These are phyloP conservation scores for Pichia sp. DNA, from an alignment of 1,139 yeast genomes.

Conservation along the genomic window DNA sequence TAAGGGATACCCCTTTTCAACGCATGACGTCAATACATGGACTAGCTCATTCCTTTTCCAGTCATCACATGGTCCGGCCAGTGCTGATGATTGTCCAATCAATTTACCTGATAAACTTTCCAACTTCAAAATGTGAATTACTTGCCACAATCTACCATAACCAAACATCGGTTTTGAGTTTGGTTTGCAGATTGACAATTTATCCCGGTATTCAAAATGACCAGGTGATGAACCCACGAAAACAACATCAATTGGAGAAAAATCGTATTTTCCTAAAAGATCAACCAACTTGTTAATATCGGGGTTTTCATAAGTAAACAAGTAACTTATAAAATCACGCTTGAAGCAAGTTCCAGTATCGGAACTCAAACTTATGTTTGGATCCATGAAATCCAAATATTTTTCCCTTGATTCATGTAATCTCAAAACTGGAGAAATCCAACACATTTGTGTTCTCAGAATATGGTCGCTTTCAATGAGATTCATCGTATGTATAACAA, in stretches of 20 bases:
- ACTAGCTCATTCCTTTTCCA: constrained; percentile 29
- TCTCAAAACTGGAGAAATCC: constrained; percentile 47
- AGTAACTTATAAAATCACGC: constrained; percentile 35
- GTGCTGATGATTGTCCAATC: constrained; percentile 48
- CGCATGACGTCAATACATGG: constrained; percentile 41
- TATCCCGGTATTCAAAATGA: constrained; percentile 10
- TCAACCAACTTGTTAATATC: constrained; percentile 27
- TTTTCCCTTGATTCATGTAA: background rate
- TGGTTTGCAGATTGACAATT: constrained; percentile 3
- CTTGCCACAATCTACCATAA: constrained; percentile 39
- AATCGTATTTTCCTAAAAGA: constrained; percentile 32
- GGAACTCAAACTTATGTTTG: constrained; percentile 3
- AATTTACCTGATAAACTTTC: constrained; percentile 29
- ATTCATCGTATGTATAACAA: constrained; percentile 56
- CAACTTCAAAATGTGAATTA: constrained; percentile 30
- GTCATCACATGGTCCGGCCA: constrained; percentile 44
- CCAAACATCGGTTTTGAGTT: constrained; percentile 32
- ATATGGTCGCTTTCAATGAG: constrained; percentile 45
- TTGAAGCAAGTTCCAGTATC: constrained; percentile 28
- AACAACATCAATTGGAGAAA: constrained; percentile 39
- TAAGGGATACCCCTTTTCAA: constrained; percentile 18
- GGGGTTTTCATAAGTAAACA: constrained; percentile 32
- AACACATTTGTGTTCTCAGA: constrained; percentile 55
- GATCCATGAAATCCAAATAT: constrained; percentile 6
- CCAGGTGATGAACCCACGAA: constrained; percentile 56